Evolutionary conservation across 2,329 filamentous ascomycete genomes (phyloP), one percentile per base, ranked within the genome.

Genomic region (Aspergillus pseudoterreus): DNA sequence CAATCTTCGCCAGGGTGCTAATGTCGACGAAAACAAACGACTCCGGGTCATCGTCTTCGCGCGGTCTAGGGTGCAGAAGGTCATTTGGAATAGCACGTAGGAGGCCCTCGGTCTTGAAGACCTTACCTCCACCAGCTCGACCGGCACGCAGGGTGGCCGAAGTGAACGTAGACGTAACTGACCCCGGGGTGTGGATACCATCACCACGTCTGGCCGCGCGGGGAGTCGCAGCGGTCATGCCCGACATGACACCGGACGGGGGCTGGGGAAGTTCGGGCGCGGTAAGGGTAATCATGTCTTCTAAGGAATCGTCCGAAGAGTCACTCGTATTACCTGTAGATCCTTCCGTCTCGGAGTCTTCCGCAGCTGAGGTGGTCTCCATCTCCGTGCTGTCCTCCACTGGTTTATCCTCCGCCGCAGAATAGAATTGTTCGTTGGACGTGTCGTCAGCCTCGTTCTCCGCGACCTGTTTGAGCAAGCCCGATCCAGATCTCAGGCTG

Each of bases 11-110:
- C 17, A 99, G 73, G 1, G 90, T 89, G 51, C 83, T 86, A 6
- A 95, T 87, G 62, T 96, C 91, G 4, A 99, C 92, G 63, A 92
- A 99, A 2, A 97, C 82, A 44, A 94, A 85, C 1, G 90, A 86
- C 60, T 87, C 84, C 61, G 95, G 87, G 58, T 96, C 91, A 55
- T 99, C 94, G 54, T 96, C 91, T 22, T 84, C 82, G 0, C 79
- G 71, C 2, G 94, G 92, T 59, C 88, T 92, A 0, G 94, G 94
- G 58, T 97, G 87, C 2, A 99, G 76, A 2, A 95, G 72, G 41
- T 92, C 89, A 45, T 87, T 81, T 0, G 91, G 82, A 8, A 99
- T 86, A 47, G 75, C 74, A 49, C 80, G 82, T 55, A 92, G 77
- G 12, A 97, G 75, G 0, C 89, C 88, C 58, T 95, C 86, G 0